Evolutionary conservation across 768 basidiomycete genomes (phyloP), one percentile per base, ranked within the genome.

Genomic region (Mycena haematopus): DNA sequence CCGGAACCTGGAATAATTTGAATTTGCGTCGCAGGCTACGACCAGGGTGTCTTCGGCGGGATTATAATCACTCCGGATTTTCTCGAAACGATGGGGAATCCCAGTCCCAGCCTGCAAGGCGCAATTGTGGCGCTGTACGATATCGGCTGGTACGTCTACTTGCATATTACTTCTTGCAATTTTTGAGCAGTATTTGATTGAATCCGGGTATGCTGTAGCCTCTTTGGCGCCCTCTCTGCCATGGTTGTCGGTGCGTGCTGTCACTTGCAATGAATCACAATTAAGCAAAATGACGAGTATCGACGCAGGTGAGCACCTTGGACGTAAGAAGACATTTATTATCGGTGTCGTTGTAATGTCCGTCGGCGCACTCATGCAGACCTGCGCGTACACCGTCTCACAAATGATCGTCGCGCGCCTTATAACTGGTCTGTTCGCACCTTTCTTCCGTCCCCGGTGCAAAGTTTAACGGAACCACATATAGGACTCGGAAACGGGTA

Each of bases 1-100:
- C 29, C 29, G 9, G 29, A 31, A 31, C 9, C 29, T 9, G 4
- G 29, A 38, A 38, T 38, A 17, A 38, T 38, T 15, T 5, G 13
- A 13, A 38, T 17, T 15, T 38, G 36, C 17, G 17, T 42, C 19
- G n/a, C 22, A 81, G 80, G 82, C 24, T 82, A 84, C 68, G 81
- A 84, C 68, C 82, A 82, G 58, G 82, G 81, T n/a, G 81, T 84
- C 21, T 84, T 82, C 63, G 82, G 82, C 24, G 81, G 81, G 0
- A 82, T 82, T 57, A 82, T 84, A 55, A 79, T 84, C 53, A 82
- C 82, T 7, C 74, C 75, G 25, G 71, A 77, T 64, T 82, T 84
- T 66, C 67, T 82, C 58, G 65, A 80, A 14, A 79, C 76, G 10
- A 82, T 82, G 81, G 81, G 81, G 3, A 77, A 82, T 69, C 82